Evolutionary conservation across 495 filamentous ascomycete genomes (phyloP).

Genomic region (Lasiosphaeria hispida): DNA sequence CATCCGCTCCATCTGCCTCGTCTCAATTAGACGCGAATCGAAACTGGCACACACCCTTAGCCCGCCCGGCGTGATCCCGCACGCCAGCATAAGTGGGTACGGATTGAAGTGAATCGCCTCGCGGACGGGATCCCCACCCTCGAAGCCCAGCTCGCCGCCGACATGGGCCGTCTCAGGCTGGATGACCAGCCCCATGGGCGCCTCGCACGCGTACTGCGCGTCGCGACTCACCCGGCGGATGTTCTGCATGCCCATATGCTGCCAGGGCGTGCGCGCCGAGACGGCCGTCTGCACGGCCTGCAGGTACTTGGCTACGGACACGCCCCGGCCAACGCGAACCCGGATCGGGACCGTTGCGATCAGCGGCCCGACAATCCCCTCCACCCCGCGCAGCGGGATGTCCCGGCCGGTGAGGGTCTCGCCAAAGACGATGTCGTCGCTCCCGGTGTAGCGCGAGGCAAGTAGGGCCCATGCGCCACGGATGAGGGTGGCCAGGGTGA

Average conservation of each 20-base stretch:
- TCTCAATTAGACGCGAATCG: slow-evolving; percentile 8
- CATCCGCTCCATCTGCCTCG: slow-evolving; percentile 8
- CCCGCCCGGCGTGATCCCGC: slow-evolving; percentile 10
- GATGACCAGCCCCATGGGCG: slow-evolving; percentile 47
- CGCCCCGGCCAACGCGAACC: slow-evolving; percentile 19
- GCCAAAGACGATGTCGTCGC: slow-evolving; percentile 42
- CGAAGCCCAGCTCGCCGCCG: slow-evolving; percentile 32
- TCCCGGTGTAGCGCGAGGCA: slow-evolving; percentile 35
- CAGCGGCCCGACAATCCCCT: slow-evolving; percentile 48
- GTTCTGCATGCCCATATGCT: slow-evolving; percentile 69
- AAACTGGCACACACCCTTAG: slow-evolving; percentile 21
- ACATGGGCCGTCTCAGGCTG: slow-evolving; percentile 38
- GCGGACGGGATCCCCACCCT: slow-evolving; percentile 27
- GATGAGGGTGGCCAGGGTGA: slow-evolving; percentile 31
- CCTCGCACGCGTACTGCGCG: slow-evolving; percentile 62
- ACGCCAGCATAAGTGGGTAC: slow-evolving; percentile 22
- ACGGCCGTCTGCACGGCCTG: slow-evolving; percentile 36
- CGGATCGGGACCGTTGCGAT: slow-evolving; percentile 61
- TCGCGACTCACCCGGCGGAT: slow-evolving; percentile 62
- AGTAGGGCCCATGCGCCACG: slow-evolving; percentile 47
- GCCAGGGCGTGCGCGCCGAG: slow-evolving; percentile 54
- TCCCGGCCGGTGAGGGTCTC: slow-evolving; percentile 45
- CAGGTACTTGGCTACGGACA: slow-evolving; percentile 15
- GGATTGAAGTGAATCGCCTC: slow-evolving; percentile 23
- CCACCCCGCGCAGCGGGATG: slow-evolving; percentile 45